Evolutionary conservation across 2,329 filamentous ascomycete species (phyloP), one percentile per base, ranked within the genome.

Genomic region (Colletotrichum spaethianum): DNA sequence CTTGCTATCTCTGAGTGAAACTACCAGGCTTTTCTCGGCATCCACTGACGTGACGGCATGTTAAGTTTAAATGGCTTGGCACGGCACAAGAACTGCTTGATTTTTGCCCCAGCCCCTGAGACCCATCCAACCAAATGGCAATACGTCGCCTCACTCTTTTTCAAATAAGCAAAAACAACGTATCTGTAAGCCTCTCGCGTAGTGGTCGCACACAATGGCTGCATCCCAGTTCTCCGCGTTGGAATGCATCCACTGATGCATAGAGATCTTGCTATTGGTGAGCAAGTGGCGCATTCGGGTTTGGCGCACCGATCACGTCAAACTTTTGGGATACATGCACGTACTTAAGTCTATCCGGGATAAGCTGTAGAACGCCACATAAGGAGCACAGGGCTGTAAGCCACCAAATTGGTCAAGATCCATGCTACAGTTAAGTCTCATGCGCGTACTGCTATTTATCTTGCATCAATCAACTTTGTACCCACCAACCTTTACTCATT

Each of bases 221-320:
- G 57, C 42, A 69, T 69, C 52, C 61, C 16, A 28, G 52, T 20
- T 50, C 18, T 44, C 42, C 52, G 59, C 26, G 61, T 59, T 52
- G 60, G 12, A 3, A 9, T 26, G 31, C 33, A 40, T 42, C 62
- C 62, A 55, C 46, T 23, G 26, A 40, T 33, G 11, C 53, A 66
- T 60, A 61, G 8, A 66, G 62, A 70, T 61, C 62, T 70, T 60
- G 67, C 44, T 70, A 64, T 57, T 64, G 42, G 59, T 52, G 53
- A 53, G 38, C 36, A 65, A 36, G 52, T 59, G 61, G 61, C 33
- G 26, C 42, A 33, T 11, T 36, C 14, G 31, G 33, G 48, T 63
- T 70, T 70, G 62, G 67, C 67, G 14, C 28, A 46, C 23, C 38
- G 55, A 70, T 70, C 62, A 28, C 55, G 36, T 48, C 36, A 48